phyloP scores from a whole-genome alignment of 169 alveolate genomes.

The Plasmodium adleri region DNA sequence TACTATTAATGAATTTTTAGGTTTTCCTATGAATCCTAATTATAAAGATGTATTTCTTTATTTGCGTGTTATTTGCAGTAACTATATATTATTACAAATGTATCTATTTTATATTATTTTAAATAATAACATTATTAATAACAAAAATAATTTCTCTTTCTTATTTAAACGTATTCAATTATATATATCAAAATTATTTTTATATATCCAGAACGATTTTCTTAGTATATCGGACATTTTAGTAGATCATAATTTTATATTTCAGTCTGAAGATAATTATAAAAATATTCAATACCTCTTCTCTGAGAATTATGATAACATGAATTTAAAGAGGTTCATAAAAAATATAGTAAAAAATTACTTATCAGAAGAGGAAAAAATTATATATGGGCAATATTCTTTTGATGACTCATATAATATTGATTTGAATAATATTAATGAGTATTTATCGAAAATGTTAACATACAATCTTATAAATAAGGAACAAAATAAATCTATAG shows the following conservation, averaged over 20 bases:
- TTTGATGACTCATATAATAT: constrained; percentile 56
- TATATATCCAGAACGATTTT: constrained; percentile 22
- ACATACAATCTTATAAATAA: constrained; percentile 5
- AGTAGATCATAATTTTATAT: constrained; percentile 35
- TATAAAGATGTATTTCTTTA: constrained; percentile 20
- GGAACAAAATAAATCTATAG: background rate
- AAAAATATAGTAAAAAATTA: constrained; percentile 24
- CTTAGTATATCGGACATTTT: constrained; percentile 45
- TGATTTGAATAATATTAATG: constrained; percentile 43
- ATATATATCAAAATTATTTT: constrained; percentile 42
- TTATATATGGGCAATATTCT: constrained; percentile 2
- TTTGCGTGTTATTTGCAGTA: constrained; percentile 49
- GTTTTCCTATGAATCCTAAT: constrained; percentile 11
- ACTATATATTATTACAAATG: constrained; percentile 68
- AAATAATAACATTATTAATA: constrained; percentile 20
- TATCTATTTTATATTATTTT: constrained; percentile 45
- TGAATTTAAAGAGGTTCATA: constrained; percentile 21
- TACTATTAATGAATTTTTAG: constrained; percentile 63
- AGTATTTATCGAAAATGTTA: constrained; percentile 22
- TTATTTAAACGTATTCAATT: constrained; percentile 27
- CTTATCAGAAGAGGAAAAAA: constrained; percentile 40
- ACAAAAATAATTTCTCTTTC: constrained; percentile 11
- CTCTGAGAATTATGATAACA: constrained; percentile 49
- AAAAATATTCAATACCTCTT: constrained; percentile 13
- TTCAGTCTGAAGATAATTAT: constrained; percentile 56